Evolutionary conservation across 306 rosid species (phyloP).

Genomic region (Sphenostylis stenocarpa): DNA sequence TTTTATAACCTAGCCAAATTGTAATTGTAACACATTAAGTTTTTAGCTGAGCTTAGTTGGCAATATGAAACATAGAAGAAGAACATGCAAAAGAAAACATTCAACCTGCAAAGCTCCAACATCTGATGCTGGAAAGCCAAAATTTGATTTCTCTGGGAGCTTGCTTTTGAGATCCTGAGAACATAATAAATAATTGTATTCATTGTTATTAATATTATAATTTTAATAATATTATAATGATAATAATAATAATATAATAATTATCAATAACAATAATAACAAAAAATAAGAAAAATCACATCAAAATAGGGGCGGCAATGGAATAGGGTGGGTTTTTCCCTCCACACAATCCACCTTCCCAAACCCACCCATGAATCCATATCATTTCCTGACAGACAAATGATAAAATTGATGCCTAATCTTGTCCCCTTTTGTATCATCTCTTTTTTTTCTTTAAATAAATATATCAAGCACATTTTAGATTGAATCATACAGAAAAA

Average conservation of each 20-base stretch:
- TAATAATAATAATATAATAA: not conserved
- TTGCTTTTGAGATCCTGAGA: constrained; percentile 62
- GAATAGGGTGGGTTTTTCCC: not conserved
- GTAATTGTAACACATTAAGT: constrained; percentile 4
- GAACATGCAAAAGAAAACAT: constrained; percentile 20
- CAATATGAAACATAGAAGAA: constrained; percentile 19
- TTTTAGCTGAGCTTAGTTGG: constrained; percentile 25
- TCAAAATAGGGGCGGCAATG: not conserved
- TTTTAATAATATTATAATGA: not conserved
- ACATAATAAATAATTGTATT: not conserved
- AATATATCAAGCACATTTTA: not conserved
- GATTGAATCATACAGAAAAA: not conserved
- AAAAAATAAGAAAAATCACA: not conserved
- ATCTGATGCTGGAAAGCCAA: constrained; percentile 69
- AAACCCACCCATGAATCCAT: not conserved
- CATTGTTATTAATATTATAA: too few species aligned
- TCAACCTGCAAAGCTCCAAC: constrained; percentile 85
- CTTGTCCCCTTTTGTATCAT: not conserved
- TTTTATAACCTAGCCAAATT: constrained; percentile 61
- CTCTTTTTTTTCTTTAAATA: not conserved
- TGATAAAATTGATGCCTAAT: not conserved
- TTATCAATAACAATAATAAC: not conserved
- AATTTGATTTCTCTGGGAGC: constrained; percentile 56
- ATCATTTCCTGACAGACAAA: not conserved
- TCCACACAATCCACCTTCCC: not conserved